These are phyloP conservation scores for Scedosporium aurantiacum DNA, from an alignment of 2,329 filamentous ascomycete species.

Conservation along the genomic window DNA sequence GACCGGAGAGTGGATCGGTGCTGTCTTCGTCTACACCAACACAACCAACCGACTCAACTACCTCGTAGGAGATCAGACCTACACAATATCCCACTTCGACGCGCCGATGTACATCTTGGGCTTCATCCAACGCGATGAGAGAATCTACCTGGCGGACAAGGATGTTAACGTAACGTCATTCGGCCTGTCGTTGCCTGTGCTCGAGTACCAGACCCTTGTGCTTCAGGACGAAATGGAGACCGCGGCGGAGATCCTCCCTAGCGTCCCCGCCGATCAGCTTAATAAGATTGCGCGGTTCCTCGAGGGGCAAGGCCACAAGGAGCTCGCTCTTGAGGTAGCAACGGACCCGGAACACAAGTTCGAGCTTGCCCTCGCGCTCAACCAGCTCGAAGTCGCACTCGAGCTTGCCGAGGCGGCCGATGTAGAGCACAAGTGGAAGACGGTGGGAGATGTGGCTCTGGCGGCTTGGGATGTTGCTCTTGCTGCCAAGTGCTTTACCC, in stretches of 20 bases:
- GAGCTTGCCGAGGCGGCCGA: constrained; percentile 74
- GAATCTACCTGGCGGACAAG: constrained; percentile 91
- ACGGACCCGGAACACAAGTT: constrained; percentile 96
- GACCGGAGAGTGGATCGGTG: constrained; percentile 94
- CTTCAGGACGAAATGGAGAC: constrained; percentile 88
- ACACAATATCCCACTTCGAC: constrained; percentile 95
- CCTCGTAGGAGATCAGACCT: constrained; percentile 93
- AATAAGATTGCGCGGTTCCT: constrained; percentile 98
- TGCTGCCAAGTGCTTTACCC: constrained; percentile 84
- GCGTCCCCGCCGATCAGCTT: constrained; percentile 83
- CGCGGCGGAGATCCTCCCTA: constrained; percentile 71
- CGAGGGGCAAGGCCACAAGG: constrained; percentile 94
- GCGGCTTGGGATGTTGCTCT: constrained; percentile 76
- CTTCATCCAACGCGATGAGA: constrained; percentile 90
- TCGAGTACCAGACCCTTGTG: constrained; percentile 95
- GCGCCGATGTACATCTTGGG: constrained; percentile 89
- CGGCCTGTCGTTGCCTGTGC: constrained; percentile 76
- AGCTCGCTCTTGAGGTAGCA: constrained; percentile 85
- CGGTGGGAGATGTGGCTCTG: constrained; percentile 83
- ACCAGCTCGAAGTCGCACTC: constrained; percentile 74
- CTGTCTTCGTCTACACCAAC: constrained; percentile 99
- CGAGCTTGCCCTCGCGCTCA: constrained; percentile 74
- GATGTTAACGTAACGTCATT: constrained; percentile 89
- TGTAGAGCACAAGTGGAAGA: constrained; percentile 97
- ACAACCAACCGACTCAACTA: constrained; percentile 94